Conservation (phyloP, 148 eudicot genomes). For the Vaccinium darrowii region DNA sequence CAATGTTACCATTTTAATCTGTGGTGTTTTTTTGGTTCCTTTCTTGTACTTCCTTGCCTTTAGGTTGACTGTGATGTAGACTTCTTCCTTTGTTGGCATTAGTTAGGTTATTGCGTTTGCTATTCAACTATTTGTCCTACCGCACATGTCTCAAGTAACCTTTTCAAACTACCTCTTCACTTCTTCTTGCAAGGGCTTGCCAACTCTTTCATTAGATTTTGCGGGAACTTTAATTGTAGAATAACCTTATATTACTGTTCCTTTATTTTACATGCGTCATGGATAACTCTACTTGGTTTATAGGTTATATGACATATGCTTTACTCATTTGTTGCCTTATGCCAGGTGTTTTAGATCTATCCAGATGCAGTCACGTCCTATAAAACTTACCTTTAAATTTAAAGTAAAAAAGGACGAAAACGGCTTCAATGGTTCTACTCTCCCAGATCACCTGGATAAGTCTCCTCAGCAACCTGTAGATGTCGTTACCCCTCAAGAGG, state of each 20-base stretch:
- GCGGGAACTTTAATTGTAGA: background rate
- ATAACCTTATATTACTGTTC: background rate
- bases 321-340: conserved; percentile 6
- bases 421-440: conserved; percentile 23
- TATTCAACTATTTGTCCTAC: background rate
- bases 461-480: conserved; percentile 25
- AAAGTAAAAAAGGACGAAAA: conserved; percentile 26
- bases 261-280: background rate
- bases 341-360: conserved; percentile 10
- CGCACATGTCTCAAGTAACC: background rate
- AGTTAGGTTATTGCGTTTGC: background rate
- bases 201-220: background rate
- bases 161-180: background rate
- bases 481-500: conserved; percentile 35
- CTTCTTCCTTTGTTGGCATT: background rate
- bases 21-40: background rate
- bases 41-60: background rate
- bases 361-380: conserved; percentile 27
- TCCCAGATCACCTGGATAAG: conserved; percentile 15
- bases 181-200: background rate
- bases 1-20: background rate
- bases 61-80: background rate
- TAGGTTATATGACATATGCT: background rate
- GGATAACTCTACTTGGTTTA: background rate
- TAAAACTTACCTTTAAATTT: conserved; percentile 26